These are phyloP conservation scores for Lathyrus sativus DNA, from an alignment of 306 rosid species.

Conservation along the genomic window DNA sequence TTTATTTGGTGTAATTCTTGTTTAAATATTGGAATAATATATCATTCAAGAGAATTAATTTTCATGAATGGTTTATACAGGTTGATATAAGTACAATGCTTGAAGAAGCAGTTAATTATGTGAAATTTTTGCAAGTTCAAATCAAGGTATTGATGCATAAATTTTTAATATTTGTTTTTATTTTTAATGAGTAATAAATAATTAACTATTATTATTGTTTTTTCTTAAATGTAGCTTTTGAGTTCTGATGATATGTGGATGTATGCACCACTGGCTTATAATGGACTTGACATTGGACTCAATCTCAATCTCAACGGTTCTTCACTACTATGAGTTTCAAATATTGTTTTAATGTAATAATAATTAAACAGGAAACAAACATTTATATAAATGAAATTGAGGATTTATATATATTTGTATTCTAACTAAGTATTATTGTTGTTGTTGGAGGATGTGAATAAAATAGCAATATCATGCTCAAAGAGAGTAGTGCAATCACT, in stretches of 20 bases:
- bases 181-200: not conserved
- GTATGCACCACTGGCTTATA: slow-evolving; percentile 92
- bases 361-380: slow-evolving; percentile 21
- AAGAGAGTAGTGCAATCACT: slow-evolving; percentile 40
- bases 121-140: slow-evolving; percentile 87
- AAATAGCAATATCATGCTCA: slow-evolving; percentile 40
- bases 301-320: slow-evolving; percentile 47
- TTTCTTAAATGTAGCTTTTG: slow-evolving; percentile 54
- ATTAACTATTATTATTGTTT: not conserved
- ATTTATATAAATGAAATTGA: slow-evolving; percentile 9
- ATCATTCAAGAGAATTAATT: slow-evolving; percentile 23
- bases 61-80: slow-evolving; percentile 40
- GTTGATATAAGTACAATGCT: slow-evolving; percentile 99
- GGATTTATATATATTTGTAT: slow-evolving; percentile 19
- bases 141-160: slow-evolving; percentile 63
- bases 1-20: not conserved
- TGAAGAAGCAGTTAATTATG: slow-evolving; percentile 91
- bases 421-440: slow-evolving; percentile 35
- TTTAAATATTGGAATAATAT: not conserved
- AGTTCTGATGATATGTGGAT: slow-evolving; percentile 96
- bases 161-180: not conserved
- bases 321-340: slow-evolving; percentile 48
- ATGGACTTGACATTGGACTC: slow-evolving; percentile 85
- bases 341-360: slow-evolving; percentile 25
- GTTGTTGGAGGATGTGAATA: slow-evolving; percentile 37